These are phyloP conservation scores for Eucalyptus pauciflora DNA, from an alignment of 345 rosid genomes.

Conservation along the genomic window DNA sequence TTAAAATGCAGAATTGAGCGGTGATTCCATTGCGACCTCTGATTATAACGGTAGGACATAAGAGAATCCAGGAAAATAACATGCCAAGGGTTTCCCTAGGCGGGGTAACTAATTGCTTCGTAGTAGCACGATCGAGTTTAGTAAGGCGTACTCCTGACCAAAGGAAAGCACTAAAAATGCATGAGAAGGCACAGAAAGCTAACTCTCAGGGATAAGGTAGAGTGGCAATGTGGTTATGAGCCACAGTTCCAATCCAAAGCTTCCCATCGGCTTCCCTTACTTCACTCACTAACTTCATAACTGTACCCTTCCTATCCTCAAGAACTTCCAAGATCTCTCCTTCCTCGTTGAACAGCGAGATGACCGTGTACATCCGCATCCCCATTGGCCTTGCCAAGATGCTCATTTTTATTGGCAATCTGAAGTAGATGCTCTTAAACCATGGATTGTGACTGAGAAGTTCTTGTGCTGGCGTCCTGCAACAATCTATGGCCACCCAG, in stretches of 20 bases:
- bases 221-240: slow-evolving; percentile 90
- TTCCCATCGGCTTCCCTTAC: slow-evolving; percentile 78
- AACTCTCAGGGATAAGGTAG: slow-evolving; percentile 40
- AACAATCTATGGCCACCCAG: slow-evolving; percentile 98
- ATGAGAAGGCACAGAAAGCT: neutral
- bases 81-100: neutral
- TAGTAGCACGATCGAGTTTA: neutral
- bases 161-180: neutral
- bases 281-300: slow-evolving; percentile 91
- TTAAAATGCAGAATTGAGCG: neutral
- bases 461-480: slow-evolving; percentile 79
- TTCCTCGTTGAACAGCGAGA: slow-evolving; percentile 44
- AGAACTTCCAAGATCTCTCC: slow-evolving; percentile 75
- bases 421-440: slow-evolving; percentile 65
- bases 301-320: slow-evolving; percentile 75
- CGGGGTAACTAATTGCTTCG: neutral
- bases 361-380: slow-evolving; percentile 87
- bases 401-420: slow-evolving; percentile 61
- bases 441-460: slow-evolving; percentile 67
- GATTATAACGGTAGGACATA: neutral
- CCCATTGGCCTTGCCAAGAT: slow-evolving; percentile 69
- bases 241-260: slow-evolving; percentile 97
- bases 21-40: neutral
- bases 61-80: neutral
- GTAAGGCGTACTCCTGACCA: neutral